A percentile compares a stretch with the other conserved stretches of the same genome.
phyloP scores from a whole-genome alignment of 805 yeast genomes.

The Monosporozyma solicola region DNA sequence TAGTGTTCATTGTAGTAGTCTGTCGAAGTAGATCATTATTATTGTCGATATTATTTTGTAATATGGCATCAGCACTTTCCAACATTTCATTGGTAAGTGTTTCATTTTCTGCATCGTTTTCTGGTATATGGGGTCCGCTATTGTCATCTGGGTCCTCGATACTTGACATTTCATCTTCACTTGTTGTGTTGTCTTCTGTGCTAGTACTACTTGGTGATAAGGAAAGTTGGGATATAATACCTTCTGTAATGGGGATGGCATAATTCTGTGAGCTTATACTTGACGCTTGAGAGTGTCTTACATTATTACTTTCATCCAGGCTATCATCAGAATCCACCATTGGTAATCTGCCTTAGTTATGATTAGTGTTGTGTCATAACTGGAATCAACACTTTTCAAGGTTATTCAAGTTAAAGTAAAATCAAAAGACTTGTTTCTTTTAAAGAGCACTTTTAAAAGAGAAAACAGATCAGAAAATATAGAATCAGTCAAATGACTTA shows the following conservation, averaged over 20 bases:
- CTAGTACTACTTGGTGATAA: conserved; percentile 1
- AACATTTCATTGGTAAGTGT: conserved; percentile 3
- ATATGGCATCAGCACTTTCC: conserved; percentile 7
- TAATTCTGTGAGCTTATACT: conserved; percentile 22
- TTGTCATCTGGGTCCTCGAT: neutral
- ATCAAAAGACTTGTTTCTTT: neutral
- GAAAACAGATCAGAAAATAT: too few relatives aligned
- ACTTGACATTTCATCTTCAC: neutral
- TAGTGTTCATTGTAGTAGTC: neutral
- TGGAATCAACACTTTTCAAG: neutral
- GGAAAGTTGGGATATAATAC: conserved; percentile 8
- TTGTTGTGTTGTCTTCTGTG: neutral
- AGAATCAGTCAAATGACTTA: too few relatives aligned
- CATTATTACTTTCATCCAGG: too few relatives aligned
- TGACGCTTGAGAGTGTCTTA: conserved; percentile 14
- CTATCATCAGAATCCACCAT: neutral
- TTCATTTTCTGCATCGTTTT: neutral
- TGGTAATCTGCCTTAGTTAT: neutral
- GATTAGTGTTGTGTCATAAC: neutral
- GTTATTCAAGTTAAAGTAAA: neutral
- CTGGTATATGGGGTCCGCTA: neutral
- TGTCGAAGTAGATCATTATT: neutral
- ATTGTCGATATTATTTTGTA: conserved; percentile 5
- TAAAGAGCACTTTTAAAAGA: neutral
- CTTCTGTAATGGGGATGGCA: conserved; percentile 23